Base-by-base conservation (phyloP, 2,329 filamentous ascomycete species). In the Cladosporium austrohemisphaericum region DNA sequence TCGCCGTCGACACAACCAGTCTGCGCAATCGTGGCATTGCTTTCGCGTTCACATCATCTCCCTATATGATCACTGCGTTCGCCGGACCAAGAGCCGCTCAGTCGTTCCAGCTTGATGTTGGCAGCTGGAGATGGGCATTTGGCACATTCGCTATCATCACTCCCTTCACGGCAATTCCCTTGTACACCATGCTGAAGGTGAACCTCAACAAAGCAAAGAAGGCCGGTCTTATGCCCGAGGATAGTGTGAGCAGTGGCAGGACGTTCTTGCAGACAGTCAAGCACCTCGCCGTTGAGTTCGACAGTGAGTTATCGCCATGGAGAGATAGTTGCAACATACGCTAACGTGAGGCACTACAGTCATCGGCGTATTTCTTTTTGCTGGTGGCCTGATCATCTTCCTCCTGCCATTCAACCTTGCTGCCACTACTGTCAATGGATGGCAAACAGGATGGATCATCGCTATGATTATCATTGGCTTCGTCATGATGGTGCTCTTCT, bases 71-170 rank as follows among this genome's bases (percentile, higher is more conserved):
- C 19, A 61, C 60, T 1, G 54, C 55, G 2, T 60, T 63, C 33
- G 41, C 50, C 1, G 57, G 49, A 14, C 40, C 49, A 13, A 48
- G 43, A 25, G 54, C 54, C 16, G 62, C 60, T 1, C 38, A 63
- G 10, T 55, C 54, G 2, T 60, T 64, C 1, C 49, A 61, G 22
- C 35, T 31, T 14, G 60, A 70, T 0, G 68, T 76, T 71, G 76
- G 37, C 86, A 43, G 76, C 37, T 88, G 80, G 78, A 76, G 81
- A 31, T 88, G 84, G 84, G 83, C 76, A 1, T 87, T 83, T 59
- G 84, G 82, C 32, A 73, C 76, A 55, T 88, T 85, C 66, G 74
- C 78, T 29, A 81, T 88, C 57, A 74, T 87, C 50, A 71, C 81
- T 2, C 83, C 84, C 1, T 67, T 76, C 33, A 74, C 84, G 35